These are phyloP conservation scores for Entomortierella chlamydospora DNA, from an alignment of 192 early-diverging fungal species.

Conservation along the genomic window DNA sequence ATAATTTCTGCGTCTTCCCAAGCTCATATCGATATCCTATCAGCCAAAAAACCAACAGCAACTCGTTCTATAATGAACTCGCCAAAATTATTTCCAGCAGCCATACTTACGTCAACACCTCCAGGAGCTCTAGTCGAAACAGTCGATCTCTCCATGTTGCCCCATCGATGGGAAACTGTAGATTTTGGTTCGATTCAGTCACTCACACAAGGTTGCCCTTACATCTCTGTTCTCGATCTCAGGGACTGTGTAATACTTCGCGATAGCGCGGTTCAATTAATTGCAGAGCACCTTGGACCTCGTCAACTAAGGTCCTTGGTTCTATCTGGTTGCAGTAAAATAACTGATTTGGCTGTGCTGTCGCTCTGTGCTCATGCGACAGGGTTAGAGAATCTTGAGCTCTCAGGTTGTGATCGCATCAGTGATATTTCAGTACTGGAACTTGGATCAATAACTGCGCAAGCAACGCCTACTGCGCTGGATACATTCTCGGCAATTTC, in stretches of 20 bases:
- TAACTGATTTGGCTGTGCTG: slow-evolving; percentile 24
- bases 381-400: slow-evolving; percentile 31
- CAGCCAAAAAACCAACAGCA: too few species aligned
- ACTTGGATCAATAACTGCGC: slow-evolving; percentile 32
- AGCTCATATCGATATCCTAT: not conserved
- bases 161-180: slow-evolving; percentile 43
- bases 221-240: slow-evolving; percentile 20
- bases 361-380: slow-evolving; percentile 27
- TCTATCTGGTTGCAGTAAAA: slow-evolving; percentile 32
- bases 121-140: slow-evolving; percentile 18
- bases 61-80: not conserved
- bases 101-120: not conserved
- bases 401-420: slow-evolving; percentile 33
- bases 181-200: slow-evolving; percentile 11
- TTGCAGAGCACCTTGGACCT: slow-evolving; percentile 28
- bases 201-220: slow-evolving; percentile 24
- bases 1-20: too few species aligned
- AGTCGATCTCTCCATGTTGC: slow-evolving; percentile 45
- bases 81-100: not conserved
- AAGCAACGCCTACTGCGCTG: too few species aligned
- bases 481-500: too few species aligned
- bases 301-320: slow-evolving; percentile 29
- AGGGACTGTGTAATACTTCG: slow-evolving; percentile 19
- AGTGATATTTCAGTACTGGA: slow-evolving; percentile 31
- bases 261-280: slow-evolving; percentile 35